These are phyloP conservation scores for Cystobasidiaceae sp. DNA, from an alignment of 1,284 basidiomycete species.

Conservation along the genomic window DNA sequence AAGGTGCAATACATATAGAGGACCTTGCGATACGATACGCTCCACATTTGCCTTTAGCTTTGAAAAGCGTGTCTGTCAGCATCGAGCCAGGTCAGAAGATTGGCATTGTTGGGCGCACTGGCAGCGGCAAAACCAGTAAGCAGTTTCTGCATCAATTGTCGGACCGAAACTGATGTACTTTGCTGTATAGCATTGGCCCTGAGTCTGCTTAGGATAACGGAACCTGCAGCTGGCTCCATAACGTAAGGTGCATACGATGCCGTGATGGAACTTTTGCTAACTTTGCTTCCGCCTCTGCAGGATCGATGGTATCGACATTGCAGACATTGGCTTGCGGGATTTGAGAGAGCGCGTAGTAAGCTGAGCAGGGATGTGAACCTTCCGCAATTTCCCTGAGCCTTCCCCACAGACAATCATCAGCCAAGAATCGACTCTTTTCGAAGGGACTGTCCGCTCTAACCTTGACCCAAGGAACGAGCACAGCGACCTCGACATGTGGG, in stretches of 20 bases:
- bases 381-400: conserved; percentile 1
- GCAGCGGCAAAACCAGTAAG: conserved; percentile 62
- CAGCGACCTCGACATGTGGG: conserved; percentile 29
- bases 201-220: conserved; percentile 32
- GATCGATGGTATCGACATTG: conserved; percentile 79
- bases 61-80: conserved; percentile 65
- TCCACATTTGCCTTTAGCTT: conserved; percentile 67
- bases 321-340: conserved; percentile 74
- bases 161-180: neutral
- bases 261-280: neutral
- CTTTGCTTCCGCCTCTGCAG: neutral
- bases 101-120: conserved; percentile 75
- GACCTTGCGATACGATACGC: conserved; percentile 67
- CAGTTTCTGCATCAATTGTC: neutral
- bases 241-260: conserved; percentile 44
- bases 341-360: conserved; percentile 68
- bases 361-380: conserved; percentile 60
- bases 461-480: conserved; percentile 41
- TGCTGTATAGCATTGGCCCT: conserved; percentile 60
- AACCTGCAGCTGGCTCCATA: conserved; percentile 4
- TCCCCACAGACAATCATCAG: conserved; percentile 30
- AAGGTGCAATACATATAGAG: conserved; percentile 72
- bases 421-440: conserved; percentile 27
- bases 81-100: conserved; percentile 69
- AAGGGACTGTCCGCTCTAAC: conserved; percentile 47